Percentiles rank a stretch among this genome's conserved stretches.
phyloP scores from a whole-genome alignment of 1,284 basidiomycete species.

The Irpex sp. region DNA sequence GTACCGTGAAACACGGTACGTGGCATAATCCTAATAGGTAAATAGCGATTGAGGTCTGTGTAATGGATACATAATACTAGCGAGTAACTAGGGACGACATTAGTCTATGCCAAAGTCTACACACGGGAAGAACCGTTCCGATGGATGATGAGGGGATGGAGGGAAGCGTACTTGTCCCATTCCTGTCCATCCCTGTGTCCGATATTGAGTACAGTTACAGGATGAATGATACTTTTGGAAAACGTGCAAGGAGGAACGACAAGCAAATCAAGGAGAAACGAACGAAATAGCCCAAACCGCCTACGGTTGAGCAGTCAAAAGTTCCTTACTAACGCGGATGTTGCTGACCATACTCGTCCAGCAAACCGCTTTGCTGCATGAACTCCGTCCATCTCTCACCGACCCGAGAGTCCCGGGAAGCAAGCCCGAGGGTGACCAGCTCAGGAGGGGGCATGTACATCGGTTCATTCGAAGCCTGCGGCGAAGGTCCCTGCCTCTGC shows the following conservation, averaged over 20 bases:
- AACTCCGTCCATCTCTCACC: conserved; percentile 29
- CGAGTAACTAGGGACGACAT: no score
- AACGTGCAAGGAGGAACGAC: no score
- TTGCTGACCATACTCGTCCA: conserved; percentile 16
- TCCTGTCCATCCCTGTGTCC: background rate
- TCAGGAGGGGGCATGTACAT: conserved; percentile 24
- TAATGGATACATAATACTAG: no score
- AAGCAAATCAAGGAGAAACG: no score
- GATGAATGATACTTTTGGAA: no score
- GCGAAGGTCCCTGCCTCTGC: background rate
- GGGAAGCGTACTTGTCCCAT: background rate
- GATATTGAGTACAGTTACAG: background rate
- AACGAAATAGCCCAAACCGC: no score
- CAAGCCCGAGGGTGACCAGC: conserved; percentile 27
- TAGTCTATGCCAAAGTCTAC: background rate
- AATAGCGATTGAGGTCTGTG: no score
- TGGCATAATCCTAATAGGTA: no score
- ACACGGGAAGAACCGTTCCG: background rate
- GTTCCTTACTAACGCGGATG: background rate
- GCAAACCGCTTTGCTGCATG: conserved; percentile 29
- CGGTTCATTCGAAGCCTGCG: conserved; percentile 2
- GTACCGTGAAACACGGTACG: no score
- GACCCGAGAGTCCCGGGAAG: conserved; percentile 24
- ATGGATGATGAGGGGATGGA: background rate
- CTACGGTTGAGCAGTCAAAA: no score